A percentile compares a stretch with the other conserved stretches of the same genome.
Evolutionary conservation across 2,329 filamentous ascomycete genomes (phyloP).

Genomic region (Pseudocercospora musae): DNA sequence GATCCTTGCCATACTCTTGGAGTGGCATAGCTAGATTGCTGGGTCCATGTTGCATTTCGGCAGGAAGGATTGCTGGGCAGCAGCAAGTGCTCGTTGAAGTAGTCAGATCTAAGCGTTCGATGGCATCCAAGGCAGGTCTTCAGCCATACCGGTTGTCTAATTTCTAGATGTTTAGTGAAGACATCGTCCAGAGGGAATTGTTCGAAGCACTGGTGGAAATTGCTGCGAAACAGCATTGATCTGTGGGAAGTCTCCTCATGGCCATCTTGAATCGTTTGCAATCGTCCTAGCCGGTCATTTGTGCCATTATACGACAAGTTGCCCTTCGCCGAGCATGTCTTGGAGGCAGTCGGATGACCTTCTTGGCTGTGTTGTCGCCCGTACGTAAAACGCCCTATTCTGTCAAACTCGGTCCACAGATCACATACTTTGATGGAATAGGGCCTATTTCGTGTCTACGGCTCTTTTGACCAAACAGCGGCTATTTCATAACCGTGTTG

Average conservation of each 20-base stretch:
- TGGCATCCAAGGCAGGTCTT: not conserved
- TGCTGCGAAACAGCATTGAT: slow-evolving; percentile 8
- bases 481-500: no score
- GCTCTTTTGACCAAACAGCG: no score
- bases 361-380: no score
- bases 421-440: no score
- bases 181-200: slow-evolving; percentile 14
- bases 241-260: not conserved
- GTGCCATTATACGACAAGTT: not conserved
- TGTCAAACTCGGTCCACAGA: no score
- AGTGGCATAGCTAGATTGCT: not conserved
- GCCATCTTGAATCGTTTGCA: not conserved
- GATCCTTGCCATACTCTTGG: not conserved
- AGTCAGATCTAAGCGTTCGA: not conserved
- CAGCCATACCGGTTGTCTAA: not conserved
- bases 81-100: not conserved
- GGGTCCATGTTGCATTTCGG: not conserved
- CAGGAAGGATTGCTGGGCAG: not conserved
- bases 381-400: no score
- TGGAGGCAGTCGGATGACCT: not conserved
- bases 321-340: not conserved
- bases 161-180: not conserved
- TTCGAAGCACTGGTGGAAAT: slow-evolving; percentile 13
- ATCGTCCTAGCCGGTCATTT: not conserved
- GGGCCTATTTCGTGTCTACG: no score